phyloP scores from a whole-genome alignment of 2,329 filamentous ascomycete species.

The Malbranchea zuffiana region DNA sequence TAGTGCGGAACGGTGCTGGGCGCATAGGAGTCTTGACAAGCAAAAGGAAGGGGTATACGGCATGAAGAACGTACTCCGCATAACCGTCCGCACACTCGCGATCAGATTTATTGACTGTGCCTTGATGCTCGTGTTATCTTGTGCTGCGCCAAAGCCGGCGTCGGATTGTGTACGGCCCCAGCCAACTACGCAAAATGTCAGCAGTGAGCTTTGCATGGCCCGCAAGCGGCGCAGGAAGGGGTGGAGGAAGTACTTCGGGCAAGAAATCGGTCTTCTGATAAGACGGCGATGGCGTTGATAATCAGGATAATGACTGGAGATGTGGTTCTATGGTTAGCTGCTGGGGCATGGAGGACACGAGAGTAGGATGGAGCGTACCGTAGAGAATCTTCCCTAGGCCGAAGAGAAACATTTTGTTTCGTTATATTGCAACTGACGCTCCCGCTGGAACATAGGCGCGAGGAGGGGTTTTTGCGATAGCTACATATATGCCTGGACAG shows the following conservation, averaged over 20 bases:
- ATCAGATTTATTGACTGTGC: conserved; percentile 83
- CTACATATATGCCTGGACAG: background rate
- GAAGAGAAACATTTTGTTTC: conserved; percentile 56
- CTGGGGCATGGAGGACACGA: conserved; percentile 3
- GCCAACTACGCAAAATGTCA: conserved; percentile 50
- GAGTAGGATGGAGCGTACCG: conserved; percentile 35
- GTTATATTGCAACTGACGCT: background rate
- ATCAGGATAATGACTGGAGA: conserved; percentile 65
- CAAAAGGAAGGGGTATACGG: background rate
- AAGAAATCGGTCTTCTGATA: conserved; percentile 91
- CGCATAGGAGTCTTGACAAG: too few relatives aligned
- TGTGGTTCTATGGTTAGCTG: conserved; percentile 9
- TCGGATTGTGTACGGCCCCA: conserved; percentile 57
- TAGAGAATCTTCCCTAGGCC: conserved; percentile 63
- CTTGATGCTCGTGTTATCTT: conserved; percentile 67
- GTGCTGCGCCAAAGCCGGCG: conserved; percentile 62
- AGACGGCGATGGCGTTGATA: conserved; percentile 84
- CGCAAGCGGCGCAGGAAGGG: background rate
- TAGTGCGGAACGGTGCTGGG: background rate
- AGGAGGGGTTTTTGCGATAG: background rate
- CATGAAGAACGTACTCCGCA: conserved; percentile 61
- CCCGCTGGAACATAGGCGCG: background rate
- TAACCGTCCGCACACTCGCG: conserved; percentile 77
- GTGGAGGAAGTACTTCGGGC: conserved; percentile 50
- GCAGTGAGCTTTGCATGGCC: too few relatives aligned